phyloP scores from a whole-genome alignment of 345 rosid genomes.

The Brassica incana region DNA sequence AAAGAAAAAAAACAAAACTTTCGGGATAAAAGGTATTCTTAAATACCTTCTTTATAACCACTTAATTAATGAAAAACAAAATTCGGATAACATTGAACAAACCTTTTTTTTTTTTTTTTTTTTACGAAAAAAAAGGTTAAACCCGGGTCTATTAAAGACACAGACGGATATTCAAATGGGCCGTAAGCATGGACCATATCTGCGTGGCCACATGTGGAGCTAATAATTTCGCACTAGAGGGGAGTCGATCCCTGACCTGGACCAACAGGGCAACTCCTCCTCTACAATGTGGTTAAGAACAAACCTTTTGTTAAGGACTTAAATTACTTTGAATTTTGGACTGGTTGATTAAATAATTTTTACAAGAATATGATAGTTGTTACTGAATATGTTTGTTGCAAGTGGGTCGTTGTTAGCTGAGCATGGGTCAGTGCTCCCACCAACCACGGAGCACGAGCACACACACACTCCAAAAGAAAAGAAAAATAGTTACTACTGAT shows the following conservation, averaged over 20 bases:
- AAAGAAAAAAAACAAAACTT: background rate
- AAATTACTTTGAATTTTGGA: background rate
- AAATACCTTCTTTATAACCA: background rate
- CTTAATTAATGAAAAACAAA: background rate
- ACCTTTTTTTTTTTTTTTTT: background rate
- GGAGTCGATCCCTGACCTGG: no score
- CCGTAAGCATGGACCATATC: no score
- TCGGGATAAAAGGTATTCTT: constrained; percentile 1
- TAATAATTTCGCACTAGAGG: no score
- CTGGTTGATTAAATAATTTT: background rate
- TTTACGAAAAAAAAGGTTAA: no score
- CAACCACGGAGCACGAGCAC: constrained; percentile 3
- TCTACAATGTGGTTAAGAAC: background rate
- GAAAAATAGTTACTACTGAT: background rate
- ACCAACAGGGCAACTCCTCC: no score
- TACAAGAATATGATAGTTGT: background rate
- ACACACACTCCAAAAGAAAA: background rate
- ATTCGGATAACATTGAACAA: background rate
- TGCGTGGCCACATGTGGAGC: no score
- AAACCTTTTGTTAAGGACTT: background rate
- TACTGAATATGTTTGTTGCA: background rate
- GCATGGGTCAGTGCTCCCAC: constrained; percentile 19
- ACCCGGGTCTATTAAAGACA: no score
- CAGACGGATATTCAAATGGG: no score
- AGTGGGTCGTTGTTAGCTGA: constrained; percentile 2